Evolutionary conservation across 148 eudicot species (phyloP).

Genomic region (Rheum nobile): DNA sequence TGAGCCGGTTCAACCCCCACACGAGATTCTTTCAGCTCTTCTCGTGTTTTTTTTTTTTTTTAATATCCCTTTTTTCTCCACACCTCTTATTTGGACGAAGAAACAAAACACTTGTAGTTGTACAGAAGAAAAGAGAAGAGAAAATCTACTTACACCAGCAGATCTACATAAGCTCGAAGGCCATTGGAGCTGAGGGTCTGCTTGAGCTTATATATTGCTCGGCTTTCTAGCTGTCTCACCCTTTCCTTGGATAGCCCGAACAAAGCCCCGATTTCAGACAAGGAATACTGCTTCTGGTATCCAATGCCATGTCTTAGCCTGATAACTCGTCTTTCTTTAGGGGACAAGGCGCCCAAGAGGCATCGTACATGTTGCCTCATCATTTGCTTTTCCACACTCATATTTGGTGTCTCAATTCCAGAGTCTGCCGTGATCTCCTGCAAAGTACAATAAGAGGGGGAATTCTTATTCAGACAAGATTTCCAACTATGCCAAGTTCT

Average conservation of each 20-base stretch:
- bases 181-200: conserved; percentile 57
- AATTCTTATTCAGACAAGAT: background rate
- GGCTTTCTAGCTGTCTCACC: conserved; percentile 71
- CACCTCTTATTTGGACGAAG: background rate
- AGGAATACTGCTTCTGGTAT: conserved; percentile 28
- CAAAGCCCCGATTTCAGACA: conserved; percentile 62
- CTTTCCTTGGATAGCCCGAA: conserved; percentile 84
- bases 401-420: conserved; percentile 43
- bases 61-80: background rate
- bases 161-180: conserved; percentile 43
- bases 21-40: background rate
- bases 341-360: conserved; percentile 47
- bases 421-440: conserved; percentile 82
- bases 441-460: background rate
- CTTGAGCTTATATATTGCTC: conserved; percentile 68
- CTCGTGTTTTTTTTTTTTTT: background rate
- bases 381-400: conserved; percentile 38
- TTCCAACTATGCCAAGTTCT: background rate
- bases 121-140: background rate
- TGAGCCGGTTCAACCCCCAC: background rate
- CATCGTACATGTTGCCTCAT: conserved; percentile 67
- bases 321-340: conserved; percentile 54
- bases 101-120: background rate
- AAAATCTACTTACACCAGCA: conserved; percentile 31
- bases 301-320: conserved; percentile 61